phyloP scores from a whole-genome alignment of 768 basidiomycete genomes.

The Hericium rajendrae region DNA sequence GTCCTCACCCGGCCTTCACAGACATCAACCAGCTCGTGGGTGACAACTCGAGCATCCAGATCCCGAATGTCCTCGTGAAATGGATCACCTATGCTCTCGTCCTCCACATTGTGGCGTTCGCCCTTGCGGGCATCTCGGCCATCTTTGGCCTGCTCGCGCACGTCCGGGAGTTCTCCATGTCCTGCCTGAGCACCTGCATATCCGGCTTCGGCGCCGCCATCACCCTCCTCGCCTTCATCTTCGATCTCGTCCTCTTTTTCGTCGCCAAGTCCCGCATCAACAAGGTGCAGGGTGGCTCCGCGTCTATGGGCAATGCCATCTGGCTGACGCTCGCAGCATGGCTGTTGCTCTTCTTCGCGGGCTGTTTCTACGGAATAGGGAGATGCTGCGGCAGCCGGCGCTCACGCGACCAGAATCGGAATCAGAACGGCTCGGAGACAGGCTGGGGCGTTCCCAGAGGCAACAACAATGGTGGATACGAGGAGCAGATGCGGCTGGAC shows the following conservation, averaged over 20 bases:
- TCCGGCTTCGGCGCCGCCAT: slow-evolving; percentile 74
- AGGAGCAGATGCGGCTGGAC: slow-evolving; percentile 68
- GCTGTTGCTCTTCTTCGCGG: slow-evolving; percentile 80
- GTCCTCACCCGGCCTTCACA: slow-evolving; percentile 20
- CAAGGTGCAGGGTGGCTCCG: slow-evolving; percentile 56
- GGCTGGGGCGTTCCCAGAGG: slow-evolving; percentile 12
- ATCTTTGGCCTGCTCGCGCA: slow-evolving; percentile 85
- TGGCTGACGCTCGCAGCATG: slow-evolving; percentile 89
- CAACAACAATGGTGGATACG: slow-evolving; percentile 26
- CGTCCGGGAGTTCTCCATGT: slow-evolving; percentile 78
- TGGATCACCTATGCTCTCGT: slow-evolving; percentile 94
- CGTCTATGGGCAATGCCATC: slow-evolving; percentile 77
- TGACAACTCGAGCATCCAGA: slow-evolving; percentile 51
- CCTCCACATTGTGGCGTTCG: slow-evolving; percentile 83
- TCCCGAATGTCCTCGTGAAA: slow-evolving; percentile 79
- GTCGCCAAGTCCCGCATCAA: slow-evolving; percentile 81
- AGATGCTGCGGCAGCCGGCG: slow-evolving; percentile 72
- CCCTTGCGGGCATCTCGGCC: slow-evolving; percentile 56
- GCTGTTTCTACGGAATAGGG: slow-evolving; percentile 80
- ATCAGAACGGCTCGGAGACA: neutral
- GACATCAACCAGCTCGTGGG: slow-evolving; percentile 80
- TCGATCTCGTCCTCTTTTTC: slow-evolving; percentile 89
- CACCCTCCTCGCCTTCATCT: slow-evolving; percentile 81
- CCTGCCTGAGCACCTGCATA: slow-evolving; percentile 71
- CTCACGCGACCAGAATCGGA: slow-evolving; percentile 24